Evolutionary conservation across 2,329 filamentous ascomycete species (phyloP).

Genomic region (Hypoxylon sp.): DNA sequence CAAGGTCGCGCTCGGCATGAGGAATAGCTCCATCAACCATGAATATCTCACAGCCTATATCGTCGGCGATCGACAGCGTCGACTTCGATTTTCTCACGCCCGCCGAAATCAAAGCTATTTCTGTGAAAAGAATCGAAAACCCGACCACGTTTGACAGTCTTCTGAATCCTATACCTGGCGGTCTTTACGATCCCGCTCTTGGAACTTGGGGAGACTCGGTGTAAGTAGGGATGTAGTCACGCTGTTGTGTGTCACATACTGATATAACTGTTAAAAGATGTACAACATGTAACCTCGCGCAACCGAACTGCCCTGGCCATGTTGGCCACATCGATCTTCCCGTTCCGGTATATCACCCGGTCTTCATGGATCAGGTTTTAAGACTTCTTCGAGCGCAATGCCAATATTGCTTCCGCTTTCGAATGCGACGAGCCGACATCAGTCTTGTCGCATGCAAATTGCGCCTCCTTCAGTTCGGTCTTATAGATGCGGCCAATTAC

Average conservation of each 20-base stretch:
- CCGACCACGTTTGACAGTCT: constrained; percentile 94
- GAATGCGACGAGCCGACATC: constrained; percentile 80
- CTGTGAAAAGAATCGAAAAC: constrained; percentile 94
- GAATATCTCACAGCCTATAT: constrained; percentile 85
- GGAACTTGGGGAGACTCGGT: constrained; percentile 89
- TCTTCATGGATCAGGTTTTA: constrained; percentile 93
- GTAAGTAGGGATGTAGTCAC: constrained; percentile 66
- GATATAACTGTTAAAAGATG: constrained; percentile 70
- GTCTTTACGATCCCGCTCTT: constrained; percentile 91
- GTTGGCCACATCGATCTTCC: constrained; percentile 95
- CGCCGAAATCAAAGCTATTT: constrained; percentile 88
- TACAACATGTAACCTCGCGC: constrained; percentile 89
- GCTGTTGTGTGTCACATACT: constrained; percentile 27
- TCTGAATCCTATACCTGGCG: constrained; percentile 88
- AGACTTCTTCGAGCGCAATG: constrained; percentile 89
- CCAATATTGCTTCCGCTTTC: constrained; percentile 89
- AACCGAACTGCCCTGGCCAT: constrained; percentile 89
- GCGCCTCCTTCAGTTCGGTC: constrained; percentile 85
- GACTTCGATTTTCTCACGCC: constrained; percentile 89
- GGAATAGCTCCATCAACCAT: constrained; percentile 58
- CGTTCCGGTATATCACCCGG: constrained; percentile 94
- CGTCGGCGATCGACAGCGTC: constrained; percentile 86
- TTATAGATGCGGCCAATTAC: constrained; percentile 71
- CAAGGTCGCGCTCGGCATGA: constrained; percentile 22
- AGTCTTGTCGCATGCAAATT: constrained; percentile 88